Base-by-base conservation (phyloP, 257 asterid genomes). In the Salvia hispanica region DNA sequence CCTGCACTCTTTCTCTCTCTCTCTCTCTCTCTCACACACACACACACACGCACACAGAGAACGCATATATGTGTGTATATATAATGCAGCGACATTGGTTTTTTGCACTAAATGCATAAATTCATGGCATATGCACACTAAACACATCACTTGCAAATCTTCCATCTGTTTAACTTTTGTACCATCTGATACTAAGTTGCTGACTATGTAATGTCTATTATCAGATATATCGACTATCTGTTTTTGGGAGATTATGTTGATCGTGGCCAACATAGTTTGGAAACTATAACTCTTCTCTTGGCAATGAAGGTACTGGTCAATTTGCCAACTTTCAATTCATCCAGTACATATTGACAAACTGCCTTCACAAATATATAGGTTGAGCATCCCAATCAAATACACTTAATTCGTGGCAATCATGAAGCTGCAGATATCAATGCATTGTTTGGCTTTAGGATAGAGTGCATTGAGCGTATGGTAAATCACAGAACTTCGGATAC, bases 381-480 rank as follows among this genome's bases (percentile, higher is more conserved):
- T 66, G 98, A 94, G 79, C 83, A 91, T 84, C 84, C 96, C 55
- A 80, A 74, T 74, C 96, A 89, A 83, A 76, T 94, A 68, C 99
- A 94, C 78, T 80, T 94, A 66, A 94, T 94, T 75, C 98, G 97
- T 69, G 99, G 99, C 46, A 93, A 93, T 81, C 99, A 93, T 81
- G 99, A 93, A 86, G 99, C 99, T 77, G 96, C 99, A 48, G 99
- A 93, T 86, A 90, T 93, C 74, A 93, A 93, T 86, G 99, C 99
- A 36, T 96, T 90, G 78, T 93, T 93, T 77, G 99, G 99, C 60
- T 93, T 93, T 74, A 87, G 99, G 64, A 93, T 93, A 36, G 99
- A 94, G 89, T 94, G 99, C 84, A 91, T 94, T 46, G 98, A 94
- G 82, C 99, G 98, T 59, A 86, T 91, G 99, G 99, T 89, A 80